Percentiles rank a stretch among this genome's conserved stretches.
Evolutionary conservation across 306 rosid genomes (phyloP).

Genomic region (Pueraria montana): DNA sequence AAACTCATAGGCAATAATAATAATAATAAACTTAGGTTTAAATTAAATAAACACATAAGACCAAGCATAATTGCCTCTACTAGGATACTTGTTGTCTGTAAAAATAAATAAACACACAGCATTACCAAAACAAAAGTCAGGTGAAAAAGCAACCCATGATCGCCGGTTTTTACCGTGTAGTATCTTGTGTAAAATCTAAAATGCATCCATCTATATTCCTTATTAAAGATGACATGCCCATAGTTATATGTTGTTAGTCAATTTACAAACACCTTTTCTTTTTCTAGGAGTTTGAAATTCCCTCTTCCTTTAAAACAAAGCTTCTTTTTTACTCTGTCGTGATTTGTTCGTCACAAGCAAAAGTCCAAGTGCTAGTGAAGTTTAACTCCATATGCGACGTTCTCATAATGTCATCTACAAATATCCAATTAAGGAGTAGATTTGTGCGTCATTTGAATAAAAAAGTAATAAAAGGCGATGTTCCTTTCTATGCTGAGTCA

Average conservation of each 20-base stretch:
- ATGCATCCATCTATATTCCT: not conserved
- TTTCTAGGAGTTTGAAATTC: not conserved
- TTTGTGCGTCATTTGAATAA: conserved; percentile 16
- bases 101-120: not conserved
- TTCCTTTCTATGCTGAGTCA: conserved; percentile 48
- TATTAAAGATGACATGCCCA: not conserved
- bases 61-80: too few relatives aligned
- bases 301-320: not conserved
- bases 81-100: too few relatives aligned
- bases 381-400: not conserved
- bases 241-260: not conserved
- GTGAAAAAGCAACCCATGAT: not conserved
- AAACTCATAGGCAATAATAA: not conserved
- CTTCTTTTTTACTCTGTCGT: not conserved
- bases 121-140: not conserved
- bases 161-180: not conserved
- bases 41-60: too few relatives aligned
- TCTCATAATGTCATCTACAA: conserved; percentile 15
- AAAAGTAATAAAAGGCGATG: not conserved
- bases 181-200: not conserved
- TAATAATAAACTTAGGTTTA: too few relatives aligned
- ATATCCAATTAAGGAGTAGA: conserved; percentile 31
- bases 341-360: not conserved
- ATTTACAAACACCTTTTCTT: conserved; percentile 12
- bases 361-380: not conserved